These are phyloP conservation scores for Fusarium avenaceum DNA, from an alignment of 2,329 filamentous ascomycete genomes.

Conservation along the genomic window DNA sequence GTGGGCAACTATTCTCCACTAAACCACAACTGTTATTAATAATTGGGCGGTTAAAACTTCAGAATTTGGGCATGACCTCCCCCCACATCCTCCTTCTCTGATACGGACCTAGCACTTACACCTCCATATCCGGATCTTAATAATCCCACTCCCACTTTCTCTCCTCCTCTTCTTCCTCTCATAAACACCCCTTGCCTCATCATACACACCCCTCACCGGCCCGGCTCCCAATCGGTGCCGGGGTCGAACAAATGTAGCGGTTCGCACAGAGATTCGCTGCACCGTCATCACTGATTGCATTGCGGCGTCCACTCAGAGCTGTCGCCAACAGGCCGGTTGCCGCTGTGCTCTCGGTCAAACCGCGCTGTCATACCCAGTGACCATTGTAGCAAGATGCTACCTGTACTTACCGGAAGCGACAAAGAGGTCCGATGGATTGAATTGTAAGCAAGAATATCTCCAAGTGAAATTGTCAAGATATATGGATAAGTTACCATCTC, in stretches of 20 bases:
- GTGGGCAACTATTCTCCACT: slow-evolving; percentile 7
- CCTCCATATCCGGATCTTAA: no score
- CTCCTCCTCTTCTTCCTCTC: slow-evolving; percentile 1
- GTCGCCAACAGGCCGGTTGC: slow-evolving; percentile 11
- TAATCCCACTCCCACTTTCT: no score
- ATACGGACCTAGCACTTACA: no score
- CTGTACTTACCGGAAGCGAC: slow-evolving; percentile 25
- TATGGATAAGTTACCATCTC: slow-evolving; percentile 6
- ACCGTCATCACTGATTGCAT: slow-evolving; percentile 21
- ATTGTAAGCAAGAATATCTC: slow-evolving; percentile 25
- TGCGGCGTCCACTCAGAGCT: slow-evolving; percentile 1
- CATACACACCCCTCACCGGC: slow-evolving; percentile 36
- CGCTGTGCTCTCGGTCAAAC: slow-evolving; percentile 35
- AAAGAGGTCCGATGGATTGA: slow-evolving; percentile 18
- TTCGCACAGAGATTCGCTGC: slow-evolving; percentile 14
- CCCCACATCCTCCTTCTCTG: slow-evolving; percentile 10
- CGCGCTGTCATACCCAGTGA: slow-evolving; percentile 29
- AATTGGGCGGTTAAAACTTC: neutral
- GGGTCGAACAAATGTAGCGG: slow-evolving; percentile 19
- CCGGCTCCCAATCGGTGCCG: slow-evolving; percentile 39
- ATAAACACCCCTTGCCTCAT: slow-evolving; percentile 29
- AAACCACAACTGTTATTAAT: neutral
- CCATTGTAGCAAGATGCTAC: slow-evolving; percentile 21
- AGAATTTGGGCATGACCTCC: slow-evolving; percentile 5
- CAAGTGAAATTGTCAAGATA: slow-evolving; percentile 15